phyloP scores from a whole-genome alignment of 768 basidiomycete species.

The Aureoboletus auriporus region DNA sequence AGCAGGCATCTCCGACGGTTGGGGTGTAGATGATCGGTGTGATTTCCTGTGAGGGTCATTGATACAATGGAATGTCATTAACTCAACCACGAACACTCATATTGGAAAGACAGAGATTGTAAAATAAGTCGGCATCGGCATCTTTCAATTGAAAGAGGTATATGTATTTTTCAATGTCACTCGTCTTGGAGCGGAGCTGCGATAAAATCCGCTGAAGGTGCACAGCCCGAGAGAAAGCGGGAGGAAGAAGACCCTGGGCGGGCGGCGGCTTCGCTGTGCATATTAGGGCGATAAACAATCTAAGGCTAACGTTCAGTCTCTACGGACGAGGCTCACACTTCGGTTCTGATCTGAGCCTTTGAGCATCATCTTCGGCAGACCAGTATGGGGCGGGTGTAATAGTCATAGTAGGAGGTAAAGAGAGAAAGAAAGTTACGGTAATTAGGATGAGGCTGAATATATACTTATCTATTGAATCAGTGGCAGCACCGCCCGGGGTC shows the following conservation, averaged over 20 bases:
- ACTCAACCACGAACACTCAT: slow-evolving; percentile 36
- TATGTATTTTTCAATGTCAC: slow-evolving; percentile 79
- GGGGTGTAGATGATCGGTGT: slow-evolving; percentile 89
- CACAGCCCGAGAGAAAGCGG: slow-evolving; percentile 46
- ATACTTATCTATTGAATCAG: no score
- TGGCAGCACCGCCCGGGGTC: no score
- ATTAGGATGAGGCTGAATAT: no score
- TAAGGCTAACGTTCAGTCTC: background rate
- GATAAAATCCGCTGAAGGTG: slow-evolving; percentile 58
- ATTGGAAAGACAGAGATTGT: slow-evolving; percentile 65
- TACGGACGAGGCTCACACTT: slow-evolving; percentile 38
- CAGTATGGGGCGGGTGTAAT: slow-evolving; percentile 69
- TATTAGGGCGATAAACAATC: slow-evolving; percentile 1
- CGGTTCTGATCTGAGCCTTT: slow-evolving; percentile 60
- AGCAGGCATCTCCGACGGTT: slow-evolving; percentile 87
- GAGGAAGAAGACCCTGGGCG: slow-evolving; percentile 58
- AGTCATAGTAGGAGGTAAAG: slow-evolving; percentile 38
- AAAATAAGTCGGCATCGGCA: slow-evolving; percentile 73
- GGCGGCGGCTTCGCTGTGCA: slow-evolving; percentile 39
- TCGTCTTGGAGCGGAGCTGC: slow-evolving; percentile 75
- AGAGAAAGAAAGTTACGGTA: no score
- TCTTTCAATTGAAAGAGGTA: slow-evolving; percentile 74
- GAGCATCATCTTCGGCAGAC: slow-evolving; percentile 53
- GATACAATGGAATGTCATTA: background rate
- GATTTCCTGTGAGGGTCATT: slow-evolving; percentile 38